Evolutionary conservation across 805 yeast species (phyloP).

Genomic region (Ogataea angusta): DNA sequence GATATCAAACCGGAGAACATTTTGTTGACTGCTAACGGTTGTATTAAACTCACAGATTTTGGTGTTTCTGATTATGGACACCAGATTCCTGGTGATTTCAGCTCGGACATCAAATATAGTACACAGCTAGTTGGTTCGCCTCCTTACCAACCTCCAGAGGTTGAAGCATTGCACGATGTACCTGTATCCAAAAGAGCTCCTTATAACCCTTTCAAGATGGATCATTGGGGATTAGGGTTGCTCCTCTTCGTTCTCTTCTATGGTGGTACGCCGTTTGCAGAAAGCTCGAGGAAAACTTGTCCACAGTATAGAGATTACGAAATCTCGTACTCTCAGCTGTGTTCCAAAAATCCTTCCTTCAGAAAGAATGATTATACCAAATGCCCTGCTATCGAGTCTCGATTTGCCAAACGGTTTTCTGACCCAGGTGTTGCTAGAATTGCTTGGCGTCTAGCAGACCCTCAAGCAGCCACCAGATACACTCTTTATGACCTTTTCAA

Average conservation of each 20-base stretch:
- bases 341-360: slow-evolving; percentile 37
- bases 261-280: slow-evolving; percentile 58
- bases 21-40: slow-evolving; percentile 55
- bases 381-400: slow-evolving; percentile 75
- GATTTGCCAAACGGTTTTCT: slow-evolving; percentile 62
- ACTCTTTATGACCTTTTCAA: slow-evolving; percentile 52
- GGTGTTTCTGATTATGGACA: slow-evolving; percentile 82
- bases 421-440: slow-evolving; percentile 63
- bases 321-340: slow-evolving; percentile 36
- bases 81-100: slow-evolving; percentile 40
- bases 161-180: slow-evolving; percentile 48
- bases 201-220: slow-evolving; percentile 66
- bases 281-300: slow-evolving; percentile 42
- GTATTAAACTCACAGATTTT: slow-evolving; percentile 83
- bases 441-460: slow-evolving; percentile 78
- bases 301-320: slow-evolving; percentile 59
- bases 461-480: slow-evolving; percentile 54
- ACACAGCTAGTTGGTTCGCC: slow-evolving; percentile 75
- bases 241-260: slow-evolving; percentile 60
- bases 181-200: slow-evolving; percentile 34
- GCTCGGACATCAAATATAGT: slow-evolving; percentile 8
- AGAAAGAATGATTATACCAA: slow-evolving; percentile 40
- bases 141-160: slow-evolving; percentile 83
- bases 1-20: slow-evolving; percentile 95
- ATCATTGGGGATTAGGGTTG: slow-evolving; percentile 75